These are phyloP conservation scores for Pseudopithomyces maydicus DNA, from an alignment of 2,329 filamentous ascomycete genomes.

Conservation along the genomic window DNA sequence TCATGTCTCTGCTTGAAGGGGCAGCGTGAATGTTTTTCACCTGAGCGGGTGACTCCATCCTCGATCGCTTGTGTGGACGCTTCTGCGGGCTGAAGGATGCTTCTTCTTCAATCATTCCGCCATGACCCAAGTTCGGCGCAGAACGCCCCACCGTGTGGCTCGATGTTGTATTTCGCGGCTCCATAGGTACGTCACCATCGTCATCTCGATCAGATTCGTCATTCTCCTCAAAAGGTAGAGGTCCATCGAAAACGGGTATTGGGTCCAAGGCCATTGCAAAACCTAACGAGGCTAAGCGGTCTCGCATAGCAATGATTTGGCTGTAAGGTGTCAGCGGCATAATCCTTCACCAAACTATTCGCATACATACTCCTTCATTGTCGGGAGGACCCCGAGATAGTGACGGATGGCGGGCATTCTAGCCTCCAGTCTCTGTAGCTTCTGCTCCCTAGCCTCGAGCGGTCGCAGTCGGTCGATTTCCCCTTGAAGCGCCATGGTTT, in stretches of 20 bases:
- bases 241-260: slow-evolving; percentile 25
- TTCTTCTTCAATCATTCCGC: slow-evolving; percentile 3
- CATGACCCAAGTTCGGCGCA: slow-evolving; percentile 16
- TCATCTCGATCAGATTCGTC: slow-evolving; percentile 7
- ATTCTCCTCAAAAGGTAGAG: slow-evolving; percentile 16
- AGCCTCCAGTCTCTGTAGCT: slow-evolving; percentile 24
- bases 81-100: slow-evolving; percentile 17
- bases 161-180: slow-evolving; percentile 22
- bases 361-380: slow-evolving; percentile 30
- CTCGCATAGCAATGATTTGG: slow-evolving; percentile 36
- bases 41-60: slow-evolving; percentile 36
- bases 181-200: background rate
- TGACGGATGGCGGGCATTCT: slow-evolving; percentile 32
- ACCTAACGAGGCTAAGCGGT: slow-evolving; percentile 32
- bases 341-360: background rate
- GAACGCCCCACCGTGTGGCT: slow-evolving; percentile 33
- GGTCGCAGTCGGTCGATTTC: slow-evolving; percentile 26
- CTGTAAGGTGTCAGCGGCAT: slow-evolving; percentile 22
- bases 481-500: slow-evolving; percentile 30
- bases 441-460: slow-evolving; percentile 24
- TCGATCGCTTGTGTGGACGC: slow-evolving; percentile 37
- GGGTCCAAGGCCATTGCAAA: slow-evolving; percentile 34
- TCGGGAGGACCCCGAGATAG: slow-evolving; percentile 33
- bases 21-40: slow-evolving; percentile 18
- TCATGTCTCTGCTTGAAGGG: slow-evolving; percentile 37